Conservation (phyloP, 1,139 yeast species). For the Debaryomycetaceae sp. region DNA sequence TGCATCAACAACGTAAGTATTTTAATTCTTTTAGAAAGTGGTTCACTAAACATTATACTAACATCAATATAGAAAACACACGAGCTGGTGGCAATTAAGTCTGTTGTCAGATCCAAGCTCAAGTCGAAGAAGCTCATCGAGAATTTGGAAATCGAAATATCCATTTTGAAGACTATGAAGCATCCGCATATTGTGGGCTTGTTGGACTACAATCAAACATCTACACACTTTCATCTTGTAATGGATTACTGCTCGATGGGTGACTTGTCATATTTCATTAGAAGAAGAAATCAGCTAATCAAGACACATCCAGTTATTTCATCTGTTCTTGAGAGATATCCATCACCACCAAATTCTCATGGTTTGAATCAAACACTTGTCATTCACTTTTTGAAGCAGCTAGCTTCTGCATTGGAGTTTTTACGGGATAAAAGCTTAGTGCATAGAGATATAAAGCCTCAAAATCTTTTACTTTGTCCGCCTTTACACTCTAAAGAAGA, state of each 20-base stretch:
- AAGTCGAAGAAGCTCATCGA: slow-evolving; percentile 83
- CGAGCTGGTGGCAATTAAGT: slow-evolving; percentile 78
- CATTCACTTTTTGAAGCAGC: slow-evolving; percentile 80
- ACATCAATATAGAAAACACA: slow-evolving; percentile 29
- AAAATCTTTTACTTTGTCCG: slow-evolving; percentile 79
- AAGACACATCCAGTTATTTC: slow-evolving; percentile 78
- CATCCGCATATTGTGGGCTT: slow-evolving; percentile 93
- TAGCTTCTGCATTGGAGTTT: slow-evolving; percentile 79
- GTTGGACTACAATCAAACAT: slow-evolving; percentile 75
- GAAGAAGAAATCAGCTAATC: slow-evolving; percentile 68
- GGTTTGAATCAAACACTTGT: slow-evolving; percentile 81
- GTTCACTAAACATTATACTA: slow-evolving; percentile 1
- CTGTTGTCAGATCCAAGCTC: slow-evolving; percentile 78
- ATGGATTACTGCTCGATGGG: slow-evolving; percentile 98
- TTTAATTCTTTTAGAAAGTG: neutral
- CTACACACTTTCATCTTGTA: slow-evolving; percentile 79
- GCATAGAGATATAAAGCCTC: slow-evolving; percentile 94
- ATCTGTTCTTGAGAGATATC: slow-evolving; percentile 74
- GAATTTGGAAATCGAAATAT: slow-evolving; percentile 86
- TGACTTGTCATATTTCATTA: slow-evolving; percentile 82
- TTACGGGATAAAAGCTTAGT: slow-evolving; percentile 80
- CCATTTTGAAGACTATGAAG: slow-evolving; percentile 77
- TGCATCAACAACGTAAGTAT: slow-evolving; percentile 31
- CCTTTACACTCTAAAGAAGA: slow-evolving; percentile 58
- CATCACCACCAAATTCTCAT: slow-evolving; percentile 72